These are phyloP conservation scores for Cyberlindnera petersonii DNA, from an alignment of 805 yeast genomes.

Conservation along the genomic window DNA sequence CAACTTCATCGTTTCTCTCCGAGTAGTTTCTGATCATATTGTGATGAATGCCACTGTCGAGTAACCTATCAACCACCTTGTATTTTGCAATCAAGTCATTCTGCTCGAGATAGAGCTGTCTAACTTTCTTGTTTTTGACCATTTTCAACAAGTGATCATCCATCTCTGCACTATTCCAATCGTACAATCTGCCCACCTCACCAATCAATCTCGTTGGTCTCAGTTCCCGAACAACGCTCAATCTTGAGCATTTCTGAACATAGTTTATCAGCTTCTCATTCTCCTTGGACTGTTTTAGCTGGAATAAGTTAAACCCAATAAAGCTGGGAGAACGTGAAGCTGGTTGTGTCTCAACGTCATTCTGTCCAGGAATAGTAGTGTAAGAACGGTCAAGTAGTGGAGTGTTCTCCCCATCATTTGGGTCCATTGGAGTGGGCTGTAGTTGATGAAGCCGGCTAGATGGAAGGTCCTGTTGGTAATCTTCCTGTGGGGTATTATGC, in stretches of 20 bases:
- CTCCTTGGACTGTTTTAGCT: conserved; percentile 20
- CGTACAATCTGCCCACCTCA: conserved; percentile 29
- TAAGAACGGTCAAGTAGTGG: neutral
- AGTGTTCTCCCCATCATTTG: conserved; percentile 1
- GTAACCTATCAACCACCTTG: conserved; percentile 55
- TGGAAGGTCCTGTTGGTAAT: neutral
- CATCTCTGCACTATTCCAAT: conserved; percentile 36
- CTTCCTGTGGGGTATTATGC: neutral
- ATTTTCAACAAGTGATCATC: conserved; percentile 25
- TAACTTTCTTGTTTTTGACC: conserved; percentile 29
- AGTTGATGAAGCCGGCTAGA: neutral
- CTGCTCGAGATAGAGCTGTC: conserved; percentile 51
- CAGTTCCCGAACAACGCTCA: conserved; percentile 32
- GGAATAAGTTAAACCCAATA: conserved; percentile 17
- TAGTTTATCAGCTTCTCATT: conserved; percentile 22
- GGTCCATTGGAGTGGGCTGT: neutral
- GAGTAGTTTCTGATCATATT: conserved; percentile 57
- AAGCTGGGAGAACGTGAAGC: conserved; percentile 13
- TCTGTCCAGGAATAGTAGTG: neutral
- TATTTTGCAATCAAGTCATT: conserved; percentile 56
- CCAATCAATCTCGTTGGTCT: conserved; percentile 50
- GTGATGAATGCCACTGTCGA: conserved; percentile 68
- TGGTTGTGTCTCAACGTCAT: neutral
- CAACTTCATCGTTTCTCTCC: conserved; percentile 22
- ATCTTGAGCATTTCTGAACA: conserved; percentile 16